A percentile compares a stretch with the other conserved stretches of the same genome.
Evolutionary conservation across 2,329 filamentous ascomycete genomes (phyloP).

Genomic region (Colletotrichum somersetense): DNA sequence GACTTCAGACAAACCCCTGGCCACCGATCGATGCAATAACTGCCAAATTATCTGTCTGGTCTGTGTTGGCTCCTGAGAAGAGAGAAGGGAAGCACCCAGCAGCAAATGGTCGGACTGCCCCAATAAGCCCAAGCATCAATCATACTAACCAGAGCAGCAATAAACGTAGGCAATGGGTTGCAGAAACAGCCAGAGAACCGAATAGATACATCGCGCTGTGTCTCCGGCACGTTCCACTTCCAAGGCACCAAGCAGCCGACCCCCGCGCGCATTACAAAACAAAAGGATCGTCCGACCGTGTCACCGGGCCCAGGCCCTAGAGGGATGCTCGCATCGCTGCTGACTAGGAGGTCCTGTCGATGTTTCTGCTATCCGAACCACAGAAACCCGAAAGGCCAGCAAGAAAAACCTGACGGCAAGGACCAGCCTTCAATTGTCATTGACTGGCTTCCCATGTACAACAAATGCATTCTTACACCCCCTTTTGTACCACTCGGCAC

Average conservation of each 20-base stretch:
- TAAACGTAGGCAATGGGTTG: background rate
- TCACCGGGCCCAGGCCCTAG: slow-evolving; percentile 7
- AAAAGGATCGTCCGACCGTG: slow-evolving; percentile 19
- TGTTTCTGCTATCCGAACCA: slow-evolving; percentile 3
- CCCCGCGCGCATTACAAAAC: slow-evolving; percentile 16
- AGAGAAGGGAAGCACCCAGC: background rate
- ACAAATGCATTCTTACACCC: slow-evolving; percentile 13
- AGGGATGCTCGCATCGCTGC: background rate
- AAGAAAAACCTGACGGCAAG: slow-evolving; percentile 8
- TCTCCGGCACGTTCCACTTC: background rate
- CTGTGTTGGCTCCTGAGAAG: background rate
- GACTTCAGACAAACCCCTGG: slow-evolving; percentile 31
- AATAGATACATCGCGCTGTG: slow-evolving; percentile 21
- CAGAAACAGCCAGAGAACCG: slow-evolving; percentile 1
- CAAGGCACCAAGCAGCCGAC: slow-evolving; percentile 12
- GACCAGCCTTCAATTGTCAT: slow-evolving; percentile 28
- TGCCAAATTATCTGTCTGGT: background rate
- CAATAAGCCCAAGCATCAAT: background rate
- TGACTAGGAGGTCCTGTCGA: slow-evolving; percentile 5
- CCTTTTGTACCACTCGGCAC: slow-evolving; percentile 1
- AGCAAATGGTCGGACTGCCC: background rate
- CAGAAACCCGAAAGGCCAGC: slow-evolving; percentile 12
- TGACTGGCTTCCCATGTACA: slow-evolving; percentile 25
- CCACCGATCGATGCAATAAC: background rate
- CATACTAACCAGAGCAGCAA: background rate